Base-by-base conservation (phyloP, 2,329 filamentous ascomycete genomes). In the Colletotrichum viniferum region DNA sequence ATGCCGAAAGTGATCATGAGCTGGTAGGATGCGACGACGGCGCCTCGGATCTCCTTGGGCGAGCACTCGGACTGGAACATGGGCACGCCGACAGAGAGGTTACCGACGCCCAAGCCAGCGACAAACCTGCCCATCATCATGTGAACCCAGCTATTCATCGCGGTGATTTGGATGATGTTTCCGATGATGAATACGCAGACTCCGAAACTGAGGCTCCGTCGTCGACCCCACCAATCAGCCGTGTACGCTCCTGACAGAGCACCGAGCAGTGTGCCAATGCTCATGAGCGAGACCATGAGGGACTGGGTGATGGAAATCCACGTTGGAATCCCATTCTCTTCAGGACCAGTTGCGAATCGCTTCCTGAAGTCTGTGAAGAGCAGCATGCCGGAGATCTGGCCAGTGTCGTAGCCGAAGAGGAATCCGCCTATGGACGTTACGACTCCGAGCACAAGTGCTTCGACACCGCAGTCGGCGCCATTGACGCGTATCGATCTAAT, bases 1-100 rank as follows among this genome's bases (percentile, higher is more conserved):
- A 95, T 94, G 38, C 93, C 93, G 32, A 94, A 86, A 1, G 93
- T 95, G 81, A 95, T 93, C 85, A 94, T 92, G 18, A 95, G 89
- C 83, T 95, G 93, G 83, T 94, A 95, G n/a, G 90, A 91, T 6
- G 89, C 88, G n/a, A 93, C 90, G 58, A 94, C 89, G 38, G 90
- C 89, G 78, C 92, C 92, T 78, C 92, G 90, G 76, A 93, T 92
- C 79, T 91, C 87, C 21, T 88, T 87, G 5, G 92, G 92, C 3
- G 90, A 88, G 68, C 88, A 91, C 80, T 94, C 92, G 55, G 90
- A 90, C 82, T 94, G 92, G 82, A 92, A 93, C 87, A 94, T 91
- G 73, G 92, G 92, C 3, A 93, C 91, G 43, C 91, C 87, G 38
- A 93, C 90, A 0, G 91, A 93, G 3, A 94, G 86, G 67, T 88